Percentiles rank a stretch among this genome's conserved stretches.
Evolutionary conservation across 169 alveolate genomes (phyloP).

Genomic region (Babesia bovis): DNA sequence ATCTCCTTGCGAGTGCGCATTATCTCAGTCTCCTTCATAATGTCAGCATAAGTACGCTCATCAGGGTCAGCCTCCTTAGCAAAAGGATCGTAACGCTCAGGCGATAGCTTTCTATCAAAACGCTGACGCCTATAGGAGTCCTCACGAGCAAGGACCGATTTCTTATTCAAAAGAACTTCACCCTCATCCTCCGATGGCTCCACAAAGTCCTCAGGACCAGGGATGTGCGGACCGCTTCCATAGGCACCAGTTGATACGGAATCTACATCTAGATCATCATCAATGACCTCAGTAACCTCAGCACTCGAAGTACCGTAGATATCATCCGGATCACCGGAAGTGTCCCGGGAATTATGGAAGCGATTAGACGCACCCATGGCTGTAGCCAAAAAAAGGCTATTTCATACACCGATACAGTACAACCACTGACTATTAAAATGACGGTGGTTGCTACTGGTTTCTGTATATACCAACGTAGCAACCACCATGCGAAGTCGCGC

Average conservation of each 20-base stretch:
- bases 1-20: slow-evolving; percentile 50
- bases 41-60: slow-evolving; percentile 71
- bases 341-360: background rate
- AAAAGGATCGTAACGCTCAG: slow-evolving; percentile 84
- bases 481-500: slow-evolving; percentile 13
- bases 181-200: slow-evolving; percentile 27
- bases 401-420: background rate
- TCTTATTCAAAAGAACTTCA: slow-evolving; percentile 51
- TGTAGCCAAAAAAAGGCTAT: background rate
- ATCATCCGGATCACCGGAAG: slow-evolving; percentile 23
- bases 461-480: background rate
- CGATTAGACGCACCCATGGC: slow-evolving; percentile 10
- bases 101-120: slow-evolving; percentile 74
- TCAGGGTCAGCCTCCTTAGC: slow-evolving; percentile 72
- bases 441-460: slow-evolving; percentile 5
- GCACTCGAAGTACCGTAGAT: slow-evolving; percentile 26
- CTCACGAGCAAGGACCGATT: slow-evolving; percentile 67
- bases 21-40: slow-evolving; percentile 64
- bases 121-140: slow-evolving; percentile 70
- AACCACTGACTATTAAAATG: background rate
- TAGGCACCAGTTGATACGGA: background rate
- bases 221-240: background rate
- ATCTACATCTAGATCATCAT: slow-evolving; percentile 8
- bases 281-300: slow-evolving; percentile 16
- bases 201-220: slow-evolving; percentile 6